Conservation (phyloP, 2,329 filamentous ascomycete species). For the Penicillium sp. region DNA sequence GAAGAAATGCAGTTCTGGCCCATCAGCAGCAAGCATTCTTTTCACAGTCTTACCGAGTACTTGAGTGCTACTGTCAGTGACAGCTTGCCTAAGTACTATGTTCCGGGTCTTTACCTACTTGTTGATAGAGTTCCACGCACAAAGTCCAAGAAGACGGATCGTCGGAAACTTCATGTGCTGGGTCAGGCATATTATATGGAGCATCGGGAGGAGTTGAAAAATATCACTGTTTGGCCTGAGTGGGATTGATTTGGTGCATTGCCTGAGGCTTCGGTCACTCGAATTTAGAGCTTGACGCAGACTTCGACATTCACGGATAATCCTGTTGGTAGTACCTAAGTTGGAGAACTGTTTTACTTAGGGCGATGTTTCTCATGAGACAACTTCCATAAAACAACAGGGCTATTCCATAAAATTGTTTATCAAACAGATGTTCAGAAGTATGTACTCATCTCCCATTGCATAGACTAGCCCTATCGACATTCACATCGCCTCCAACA, state of each 20-base stretch:
- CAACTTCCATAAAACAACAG: no score
- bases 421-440: no score
- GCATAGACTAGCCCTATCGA: no score
- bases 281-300: no score
- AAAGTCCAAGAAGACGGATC: slow-evolving; percentile 28
- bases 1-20: slow-evolving; percentile 19
- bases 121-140: slow-evolving; percentile 23
- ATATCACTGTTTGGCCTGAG: slow-evolving; percentile 15
- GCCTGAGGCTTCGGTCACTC: background rate
- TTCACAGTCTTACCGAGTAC: slow-evolving; percentile 5
- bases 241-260: slow-evolving; percentile 5
- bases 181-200: slow-evolving; percentile 22
- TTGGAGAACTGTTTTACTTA: no score
- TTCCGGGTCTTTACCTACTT: slow-evolving; percentile 22
- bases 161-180: slow-evolving; percentile 20
- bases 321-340: no score
- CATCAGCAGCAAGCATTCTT: slow-evolving; percentile 5
- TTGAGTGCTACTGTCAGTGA: slow-evolving; percentile 11
- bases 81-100: slow-evolving; percentile 20
- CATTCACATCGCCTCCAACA: no score
- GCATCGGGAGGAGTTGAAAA: slow-evolving; percentile 11
- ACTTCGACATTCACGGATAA: no score
- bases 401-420: no score
- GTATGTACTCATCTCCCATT: no score
- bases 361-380: no score